These are phyloP conservation scores for Boechera retrofracta DNA, from an alignment of 345 rosid species.

Conservation along the genomic window DNA sequence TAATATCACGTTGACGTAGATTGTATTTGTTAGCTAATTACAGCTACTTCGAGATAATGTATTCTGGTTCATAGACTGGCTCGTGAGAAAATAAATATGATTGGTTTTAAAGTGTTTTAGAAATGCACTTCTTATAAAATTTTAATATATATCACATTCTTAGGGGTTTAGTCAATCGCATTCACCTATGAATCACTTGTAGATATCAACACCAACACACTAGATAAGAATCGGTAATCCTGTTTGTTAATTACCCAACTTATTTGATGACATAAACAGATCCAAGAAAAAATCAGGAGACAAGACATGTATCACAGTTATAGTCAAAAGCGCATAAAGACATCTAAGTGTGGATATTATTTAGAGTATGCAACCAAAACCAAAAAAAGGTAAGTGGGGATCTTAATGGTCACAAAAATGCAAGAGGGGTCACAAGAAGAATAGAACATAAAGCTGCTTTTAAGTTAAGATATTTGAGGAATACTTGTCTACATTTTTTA, in stretches of 20 bases:
- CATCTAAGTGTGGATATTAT: slow-evolving; percentile 5
- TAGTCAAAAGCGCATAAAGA: background rate
- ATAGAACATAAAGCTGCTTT: background rate
- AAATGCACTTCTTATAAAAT: no score
- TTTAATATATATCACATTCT: no score
- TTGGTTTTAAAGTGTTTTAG: no score
- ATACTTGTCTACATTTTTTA: background rate
- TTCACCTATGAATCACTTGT: background rate
- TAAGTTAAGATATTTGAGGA: slow-evolving; percentile 6
- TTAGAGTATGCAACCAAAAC: slow-evolving; percentile 23
- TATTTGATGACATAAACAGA: background rate
- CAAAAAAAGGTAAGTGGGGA: slow-evolving; percentile 10
- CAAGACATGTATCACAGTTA: no score
- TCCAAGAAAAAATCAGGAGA: background rate
- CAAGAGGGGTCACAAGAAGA: slow-evolving; percentile 22
- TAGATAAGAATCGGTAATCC: background rate
- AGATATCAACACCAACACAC: background rate
- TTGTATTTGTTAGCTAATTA: no score
- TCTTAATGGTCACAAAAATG: background rate
- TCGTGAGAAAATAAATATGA: no score
- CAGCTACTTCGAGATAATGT: no score
- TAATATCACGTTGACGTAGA: no score
- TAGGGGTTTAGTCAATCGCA: background rate
- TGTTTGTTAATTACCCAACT: background rate
- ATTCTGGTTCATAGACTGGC: no score